Percentiles rank a stretch among this genome's conserved stretches.
Conservation (phyloP, 2,329 filamentous ascomycete genomes). For the Fusarium sp. region DNA sequence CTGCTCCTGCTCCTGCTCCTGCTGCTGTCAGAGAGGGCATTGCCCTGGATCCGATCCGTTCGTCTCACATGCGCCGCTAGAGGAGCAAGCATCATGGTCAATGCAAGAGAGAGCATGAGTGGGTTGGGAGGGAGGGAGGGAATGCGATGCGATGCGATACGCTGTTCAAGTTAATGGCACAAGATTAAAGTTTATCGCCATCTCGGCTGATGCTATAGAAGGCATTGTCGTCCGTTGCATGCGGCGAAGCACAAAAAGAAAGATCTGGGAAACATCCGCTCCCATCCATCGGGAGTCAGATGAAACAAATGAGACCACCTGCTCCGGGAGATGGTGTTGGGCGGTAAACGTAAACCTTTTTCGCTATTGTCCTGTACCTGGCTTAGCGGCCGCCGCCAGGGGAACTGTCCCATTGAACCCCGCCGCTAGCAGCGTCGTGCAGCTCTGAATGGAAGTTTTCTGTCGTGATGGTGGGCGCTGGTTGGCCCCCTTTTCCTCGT, state of each 20-base stretch:
- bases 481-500: conserved; percentile 36
- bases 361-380: neutral
- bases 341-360: conserved; percentile 7
- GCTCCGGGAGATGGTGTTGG: conserved; percentile 20
- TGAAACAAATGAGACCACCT: conserved; percentile 32
- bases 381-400: conserved; percentile 24
- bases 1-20: neutral
- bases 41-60: conserved; percentile 2
- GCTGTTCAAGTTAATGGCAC: conserved; percentile 9
- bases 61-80: conserved; percentile 20
- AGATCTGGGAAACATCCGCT: conserved; percentile 19
- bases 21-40: neutral
- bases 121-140: neutral
- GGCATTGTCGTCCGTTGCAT: neutral
- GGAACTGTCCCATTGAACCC: conserved; percentile 14
- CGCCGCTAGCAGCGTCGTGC: conserved; percentile 22
- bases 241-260: conserved; percentile 3
- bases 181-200: neutral
- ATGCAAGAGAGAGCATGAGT: neutral
- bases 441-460: conserved; percentile 26
- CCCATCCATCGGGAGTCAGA: conserved; percentile 15
- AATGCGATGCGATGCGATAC: neutral
- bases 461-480: conserved; percentile 5
- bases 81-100: neutral
- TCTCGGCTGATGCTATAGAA: neutral